These are phyloP conservation scores for Lichenothelia convexa DNA, from an alignment of 495 filamentous ascomycete species.

Conservation along the genomic window DNA sequence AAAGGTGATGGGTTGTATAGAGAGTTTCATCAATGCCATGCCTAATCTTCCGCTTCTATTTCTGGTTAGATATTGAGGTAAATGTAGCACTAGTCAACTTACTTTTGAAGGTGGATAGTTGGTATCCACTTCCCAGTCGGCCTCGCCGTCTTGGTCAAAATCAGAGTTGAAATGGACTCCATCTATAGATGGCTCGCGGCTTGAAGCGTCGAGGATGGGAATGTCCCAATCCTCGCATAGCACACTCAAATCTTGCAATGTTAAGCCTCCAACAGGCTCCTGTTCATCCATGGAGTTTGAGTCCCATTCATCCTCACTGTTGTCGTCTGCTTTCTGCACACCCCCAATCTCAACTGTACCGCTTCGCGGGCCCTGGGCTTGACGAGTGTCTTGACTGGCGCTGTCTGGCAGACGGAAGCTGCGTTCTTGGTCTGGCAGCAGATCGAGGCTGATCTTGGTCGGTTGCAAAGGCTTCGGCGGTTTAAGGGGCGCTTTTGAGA, in stretches of 20 bases:
- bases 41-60: too few species aligned
- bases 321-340: conserved; percentile 28
- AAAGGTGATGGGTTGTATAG: too few species aligned
- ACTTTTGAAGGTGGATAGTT: neutral
- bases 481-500: conserved; percentile 50
- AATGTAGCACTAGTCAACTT: too few species aligned
- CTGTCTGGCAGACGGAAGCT: conserved; percentile 47
- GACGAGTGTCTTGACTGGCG: conserved; percentile 30
- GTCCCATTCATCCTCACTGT: conserved; percentile 33
- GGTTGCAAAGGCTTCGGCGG: conserved; percentile 64
- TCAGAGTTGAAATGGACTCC: conserved; percentile 15
- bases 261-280: conserved; percentile 48
- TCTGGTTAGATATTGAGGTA: too few species aligned
- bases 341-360: conserved; percentile 40
- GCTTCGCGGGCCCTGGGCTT: conserved; percentile 32
- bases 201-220: conserved; percentile 1
- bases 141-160: neutral
- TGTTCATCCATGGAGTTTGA: conserved; percentile 38
- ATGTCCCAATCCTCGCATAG: conserved; percentile 66
- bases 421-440: conserved; percentile 64
- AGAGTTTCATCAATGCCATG: too few species aligned
- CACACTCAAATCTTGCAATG: conserved; percentile 54
- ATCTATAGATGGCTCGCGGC: neutral
- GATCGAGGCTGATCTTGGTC: conserved; percentile 70
- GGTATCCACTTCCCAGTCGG: neutral